Percentiles rank a stretch among this genome's conserved stretches.
These are phyloP conservation scores for Colletotrichum orbiculare DNA, from an alignment of 2,329 filamentous ascomycete species.

Conservation along the genomic window DNA sequence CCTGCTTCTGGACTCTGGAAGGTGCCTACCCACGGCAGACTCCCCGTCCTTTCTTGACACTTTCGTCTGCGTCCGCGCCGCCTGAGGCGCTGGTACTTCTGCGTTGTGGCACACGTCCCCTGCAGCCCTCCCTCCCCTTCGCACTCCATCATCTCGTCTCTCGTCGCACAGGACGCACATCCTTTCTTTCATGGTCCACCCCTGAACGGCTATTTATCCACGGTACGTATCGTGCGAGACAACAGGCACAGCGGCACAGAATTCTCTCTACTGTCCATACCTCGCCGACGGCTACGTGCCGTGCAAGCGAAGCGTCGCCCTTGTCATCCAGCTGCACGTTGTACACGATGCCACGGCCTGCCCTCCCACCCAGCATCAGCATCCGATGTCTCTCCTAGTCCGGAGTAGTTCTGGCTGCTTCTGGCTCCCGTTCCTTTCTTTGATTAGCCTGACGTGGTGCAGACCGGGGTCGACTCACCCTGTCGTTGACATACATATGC, in stretches of 20 bases:
- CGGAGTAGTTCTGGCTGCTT: slow-evolving; percentile 1
- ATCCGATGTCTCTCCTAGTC: slow-evolving; percentile 12
- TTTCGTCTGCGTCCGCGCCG: background rate
- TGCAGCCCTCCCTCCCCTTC: slow-evolving; percentile 6
- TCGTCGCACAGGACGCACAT: slow-evolving; percentile 15
- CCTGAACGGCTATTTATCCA: background rate
- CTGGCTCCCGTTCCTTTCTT: slow-evolving; percentile 33
- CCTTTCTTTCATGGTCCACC: slow-evolving; percentile 15
- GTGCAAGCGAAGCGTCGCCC: background rate
- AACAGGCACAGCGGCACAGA: background rate
- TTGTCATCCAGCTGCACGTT: background rate
- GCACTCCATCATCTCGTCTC: slow-evolving; percentile 31
- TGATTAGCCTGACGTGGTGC: slow-evolving; percentile 20
- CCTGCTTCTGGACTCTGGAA: background rate
- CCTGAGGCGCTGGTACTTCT: too few relatives aligned
- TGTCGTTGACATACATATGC: slow-evolving; percentile 21
- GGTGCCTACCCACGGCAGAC: slow-evolving; percentile 8
- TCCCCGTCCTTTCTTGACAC: slow-evolving; percentile 5
- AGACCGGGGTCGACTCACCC: slow-evolving; percentile 2
- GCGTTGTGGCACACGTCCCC: background rate
- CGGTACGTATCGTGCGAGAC: slow-evolving; percentile 26
- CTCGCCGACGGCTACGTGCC: slow-evolving; percentile 23
- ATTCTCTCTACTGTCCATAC: too few relatives aligned
- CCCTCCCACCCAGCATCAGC: slow-evolving; percentile 7
- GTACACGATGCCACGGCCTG: slow-evolving; percentile 9